phyloP scores from a whole-genome alignment of 768 basidiomycete species.

The Leccinum arenicola region DNA sequence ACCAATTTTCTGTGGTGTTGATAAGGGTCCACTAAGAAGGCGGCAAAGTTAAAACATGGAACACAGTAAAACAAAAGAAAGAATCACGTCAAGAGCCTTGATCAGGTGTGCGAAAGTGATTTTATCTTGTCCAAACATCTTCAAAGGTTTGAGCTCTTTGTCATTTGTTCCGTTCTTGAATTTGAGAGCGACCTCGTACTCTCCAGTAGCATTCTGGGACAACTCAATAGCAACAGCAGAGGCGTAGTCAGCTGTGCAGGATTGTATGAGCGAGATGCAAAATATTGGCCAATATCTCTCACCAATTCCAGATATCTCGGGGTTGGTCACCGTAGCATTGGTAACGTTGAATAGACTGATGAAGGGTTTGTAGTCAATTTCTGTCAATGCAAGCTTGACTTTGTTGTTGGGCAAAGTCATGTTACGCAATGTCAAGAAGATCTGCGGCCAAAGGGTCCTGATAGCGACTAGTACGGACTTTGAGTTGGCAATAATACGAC shows the following conservation, averaged over 20 bases:
- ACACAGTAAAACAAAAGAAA: background rate
- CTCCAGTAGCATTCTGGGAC: slow-evolving; percentile 56
- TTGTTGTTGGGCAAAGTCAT: slow-evolving; percentile 74
- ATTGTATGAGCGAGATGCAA: background rate
- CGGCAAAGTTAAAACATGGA: background rate
- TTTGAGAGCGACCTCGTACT: slow-evolving; percentile 71
- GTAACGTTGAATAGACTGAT: slow-evolving; percentile 82
- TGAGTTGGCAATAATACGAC: background rate
- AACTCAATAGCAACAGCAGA: slow-evolving; percentile 75
- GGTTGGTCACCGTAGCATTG: slow-evolving; percentile 55
- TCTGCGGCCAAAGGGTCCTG: slow-evolving; percentile 68
- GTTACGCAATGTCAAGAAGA: slow-evolving; percentile 69
- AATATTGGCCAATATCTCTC: slow-evolving; percentile 27
- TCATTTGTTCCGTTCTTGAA: slow-evolving; percentile 75
- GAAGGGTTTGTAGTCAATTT: slow-evolving; percentile 86
- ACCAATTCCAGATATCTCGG: slow-evolving; percentile 66
- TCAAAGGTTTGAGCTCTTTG: slow-evolving; percentile 54
- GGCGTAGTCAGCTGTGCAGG: slow-evolving; percentile 61
- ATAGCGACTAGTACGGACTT: slow-evolving; percentile 60
- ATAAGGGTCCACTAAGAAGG: slow-evolving; percentile 22
- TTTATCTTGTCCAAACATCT: slow-evolving; percentile 55
- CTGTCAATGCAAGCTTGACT: slow-evolving; percentile 71
- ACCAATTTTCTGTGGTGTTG: slow-evolving; percentile 35
- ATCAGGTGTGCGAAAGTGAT: slow-evolving; percentile 21
- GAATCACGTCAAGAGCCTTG: slow-evolving; percentile 17